Evolutionary conservation across 768 basidiomycete genomes (phyloP).

Genomic region (Zangia roseola): DNA sequence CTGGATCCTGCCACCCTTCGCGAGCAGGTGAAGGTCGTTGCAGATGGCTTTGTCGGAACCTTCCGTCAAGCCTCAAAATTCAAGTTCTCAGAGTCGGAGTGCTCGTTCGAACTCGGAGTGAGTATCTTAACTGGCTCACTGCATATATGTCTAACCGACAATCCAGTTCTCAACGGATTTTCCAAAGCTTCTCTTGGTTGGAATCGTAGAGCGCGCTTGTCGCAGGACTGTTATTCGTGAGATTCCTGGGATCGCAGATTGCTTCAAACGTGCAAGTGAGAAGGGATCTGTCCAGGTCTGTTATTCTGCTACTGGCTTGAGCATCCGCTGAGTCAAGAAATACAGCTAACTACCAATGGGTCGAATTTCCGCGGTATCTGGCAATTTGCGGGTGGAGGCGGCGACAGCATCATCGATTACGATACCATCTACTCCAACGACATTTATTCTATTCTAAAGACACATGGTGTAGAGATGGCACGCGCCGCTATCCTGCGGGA

Average conservation of each 20-base stretch:
- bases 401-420: slow-evolving; percentile 65
- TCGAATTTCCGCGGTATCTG: slow-evolving; percentile 92
- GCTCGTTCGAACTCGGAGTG: slow-evolving; percentile 84
- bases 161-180: slow-evolving; percentile 82
- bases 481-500: slow-evolving; percentile 88
- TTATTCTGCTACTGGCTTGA: background rate
- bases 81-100: slow-evolving; percentile 60
- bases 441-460: slow-evolving; percentile 84
- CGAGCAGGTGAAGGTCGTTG: slow-evolving; percentile 43
- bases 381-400: slow-evolving; percentile 58
- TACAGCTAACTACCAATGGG: slow-evolving; percentile 82
- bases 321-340: background rate
- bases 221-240: slow-evolving; percentile 83
- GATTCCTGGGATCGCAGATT: slow-evolving; percentile 84
- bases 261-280: slow-evolving; percentile 62
- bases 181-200: slow-evolving; percentile 92
- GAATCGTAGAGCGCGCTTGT: slow-evolving; percentile 87
- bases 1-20: slow-evolving; percentile 32
- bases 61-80: slow-evolving; percentile 72
- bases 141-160: background rate
- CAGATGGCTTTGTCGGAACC: slow-evolving; percentile 52
- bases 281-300: slow-evolving; percentile 51
- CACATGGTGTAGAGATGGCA: slow-evolving; percentile 97
- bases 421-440: slow-evolving; percentile 91
- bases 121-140: slow-evolving; percentile 24